Conservation (phyloP, 208 protist species). For the Leishmania gerbilli region DNA sequence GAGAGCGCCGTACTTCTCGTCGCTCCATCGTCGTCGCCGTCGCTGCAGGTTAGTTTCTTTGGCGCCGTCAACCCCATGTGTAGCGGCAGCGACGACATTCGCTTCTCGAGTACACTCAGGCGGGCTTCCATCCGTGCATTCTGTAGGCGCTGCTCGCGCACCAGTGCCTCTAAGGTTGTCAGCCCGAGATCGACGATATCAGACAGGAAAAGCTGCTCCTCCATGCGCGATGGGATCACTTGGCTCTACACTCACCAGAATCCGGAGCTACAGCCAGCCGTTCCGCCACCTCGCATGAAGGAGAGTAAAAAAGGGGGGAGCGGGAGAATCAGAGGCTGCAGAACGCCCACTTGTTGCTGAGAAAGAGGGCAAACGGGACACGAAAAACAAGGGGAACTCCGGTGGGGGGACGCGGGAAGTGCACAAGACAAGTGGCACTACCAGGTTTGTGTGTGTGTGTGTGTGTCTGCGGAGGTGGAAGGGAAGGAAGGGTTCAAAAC, state of each 20-base stretch:
- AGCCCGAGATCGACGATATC: conserved; percentile 14
- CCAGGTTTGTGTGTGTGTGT: not conserved
- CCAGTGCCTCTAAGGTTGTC: conserved; percentile 19
- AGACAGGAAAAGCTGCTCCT: conserved; percentile 7
- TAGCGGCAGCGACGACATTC: not conserved
- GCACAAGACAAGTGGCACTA: not conserved
- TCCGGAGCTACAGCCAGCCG: not conserved
- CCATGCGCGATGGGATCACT: not conserved
- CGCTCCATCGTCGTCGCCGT: not conserved
- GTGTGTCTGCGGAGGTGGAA: not conserved
- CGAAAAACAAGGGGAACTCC: not conserved
- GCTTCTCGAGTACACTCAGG: conserved; percentile 2
- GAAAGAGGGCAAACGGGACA: not conserved
- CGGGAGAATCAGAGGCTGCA: not conserved
- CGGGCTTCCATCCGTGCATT: conserved; percentile 7
- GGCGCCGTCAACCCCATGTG: not conserved
- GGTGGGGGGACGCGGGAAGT: no score
- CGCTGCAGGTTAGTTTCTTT: not conserved
- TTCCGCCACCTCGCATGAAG: not conserved
- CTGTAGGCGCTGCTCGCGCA: conserved; percentile 11
- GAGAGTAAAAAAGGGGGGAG: not conserved
- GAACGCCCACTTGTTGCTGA: not conserved
- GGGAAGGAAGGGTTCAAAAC: not conserved
- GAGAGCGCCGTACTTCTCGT: no score
- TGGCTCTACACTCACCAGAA: not conserved